Base-by-base conservation (phyloP, 2,329 filamentous ascomycete genomes). In the Cytospora mali region DNA sequence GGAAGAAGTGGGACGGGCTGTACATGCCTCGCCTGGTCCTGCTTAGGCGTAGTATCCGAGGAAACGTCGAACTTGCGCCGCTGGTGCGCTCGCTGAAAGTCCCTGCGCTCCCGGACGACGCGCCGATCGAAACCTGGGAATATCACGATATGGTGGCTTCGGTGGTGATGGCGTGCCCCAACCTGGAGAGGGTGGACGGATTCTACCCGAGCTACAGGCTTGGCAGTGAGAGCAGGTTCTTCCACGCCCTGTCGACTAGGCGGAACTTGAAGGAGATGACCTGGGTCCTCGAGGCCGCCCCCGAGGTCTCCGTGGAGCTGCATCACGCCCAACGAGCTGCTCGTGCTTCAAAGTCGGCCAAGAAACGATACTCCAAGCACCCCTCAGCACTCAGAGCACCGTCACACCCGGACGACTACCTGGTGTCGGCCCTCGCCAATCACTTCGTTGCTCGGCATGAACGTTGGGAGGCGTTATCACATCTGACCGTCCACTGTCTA, bases 151-250 rank as follows among this genome's bases (percentile, higher is more conserved):
- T 85, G 3, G 77, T 88, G 1, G 85, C 86, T 0, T 82, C 86
- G 6, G 73, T 89, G 27, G 77, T 89, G 62, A 87, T 88, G 85
- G 81, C 84, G 0, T 89, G 86, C 62, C 86, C 86, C 2, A 88
- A 88, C 66, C 75, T 89, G 13, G 86, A 89, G 73, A 77, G 79
- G 55, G 74, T 89, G 7, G 74, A 79, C 13, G 85, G 86, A 0
- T 81, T 83, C 46, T 78, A 83, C 60, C 78, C 81, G 2, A 72
- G 74, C 4, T 87, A 88, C 69, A 77, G 82, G 60, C 83, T 87
- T 71, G 58, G 58, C 27, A 77, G 79, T 1, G 87, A 84, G 68
- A 82, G 78, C 70, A 80, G 81, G 53, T 75, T 87, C 11, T 81
- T 84, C 62, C 81, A 89, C 64, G 85, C 86, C 0, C 71, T 89